Evolutionary conservation across 495 filamentous ascomycete species (phyloP), one percentile per base, ranked within the genome.

Genomic region (Daldinia vernicosa): DNA sequence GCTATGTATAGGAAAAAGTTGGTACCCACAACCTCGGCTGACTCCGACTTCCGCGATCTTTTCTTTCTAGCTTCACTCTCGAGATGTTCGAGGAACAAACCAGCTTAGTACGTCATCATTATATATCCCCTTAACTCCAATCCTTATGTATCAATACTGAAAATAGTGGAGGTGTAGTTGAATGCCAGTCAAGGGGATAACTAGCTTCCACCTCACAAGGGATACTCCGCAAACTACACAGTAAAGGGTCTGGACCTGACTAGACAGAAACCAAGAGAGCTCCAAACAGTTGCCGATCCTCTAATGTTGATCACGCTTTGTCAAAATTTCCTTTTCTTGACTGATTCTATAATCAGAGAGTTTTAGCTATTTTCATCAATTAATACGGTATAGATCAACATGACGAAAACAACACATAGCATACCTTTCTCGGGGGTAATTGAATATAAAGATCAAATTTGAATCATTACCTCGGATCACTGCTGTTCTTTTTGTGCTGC

Each of bases 11-110:
- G n/a, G n/a, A n/a, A n/a, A n/a, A n/a, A n/a, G n/a, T n/a, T n/a
- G n/a, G n/a, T n/a, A n/a, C n/a, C 12, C 24, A 53, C 15, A 17
- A 40, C 32, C 17, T 66, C 68, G 68, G 68, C 51, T 50, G 62
- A 45, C 68, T 71, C 68, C 68, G 68, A 24, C 26, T 35, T 61
- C 63, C 63, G 63, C 26, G 8, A n/a, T 50, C 30, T 61, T 39
- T 53, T n/a, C 37, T 28, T 47, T 47, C 37, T 50, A 56, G 6
- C 66, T 58, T 66, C 62, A 56, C 39, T 7, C 28, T 57, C 19
- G 45, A 37, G 6, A 68, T 53, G 0, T 7, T 66, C 4, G 24
- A 17, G 1, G 11, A 14, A 4, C 0, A 35, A 8, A 57, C 15
- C 4, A 14, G 2, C 3, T 24, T 27, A n/a, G 37, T 43, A 59